phyloP scores from a whole-genome alignment of 176 grass and related monocot species.

The Ensete glaucum region DNA sequence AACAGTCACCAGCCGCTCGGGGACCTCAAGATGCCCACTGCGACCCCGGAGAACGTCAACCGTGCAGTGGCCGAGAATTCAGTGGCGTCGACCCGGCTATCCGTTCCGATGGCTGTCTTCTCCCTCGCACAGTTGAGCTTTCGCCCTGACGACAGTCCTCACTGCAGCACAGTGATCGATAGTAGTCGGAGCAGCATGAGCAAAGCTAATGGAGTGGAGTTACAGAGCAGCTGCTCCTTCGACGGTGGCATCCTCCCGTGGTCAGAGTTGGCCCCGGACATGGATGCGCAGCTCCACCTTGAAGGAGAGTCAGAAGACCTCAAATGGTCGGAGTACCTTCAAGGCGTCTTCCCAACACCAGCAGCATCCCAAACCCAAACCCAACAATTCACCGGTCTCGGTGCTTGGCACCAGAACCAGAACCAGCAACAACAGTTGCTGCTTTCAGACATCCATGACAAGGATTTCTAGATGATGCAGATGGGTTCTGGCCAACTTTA shows the following conservation, averaged over 20 bases:
- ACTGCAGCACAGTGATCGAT: background rate
- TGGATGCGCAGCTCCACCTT: constrained; percentile 32
- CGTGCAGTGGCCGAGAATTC: background rate
- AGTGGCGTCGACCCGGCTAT: constrained; percentile 10
- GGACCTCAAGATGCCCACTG: background rate
- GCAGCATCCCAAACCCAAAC: constrained; percentile 38
- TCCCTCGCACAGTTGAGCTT: constrained; percentile 47
- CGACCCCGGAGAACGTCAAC: background rate
- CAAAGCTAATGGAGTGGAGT: constrained; percentile 43
- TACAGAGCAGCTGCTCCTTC: constrained; percentile 48
- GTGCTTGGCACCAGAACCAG: constrained; percentile 39
- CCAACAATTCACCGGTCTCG: constrained; percentile 34
- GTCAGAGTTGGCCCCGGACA: constrained; percentile 38
- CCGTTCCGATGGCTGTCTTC: constrained; percentile 27
- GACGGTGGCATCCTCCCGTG: constrained; percentile 47
- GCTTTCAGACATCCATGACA: constrained; percentile 42
- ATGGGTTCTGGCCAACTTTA: constrained; percentile 56
- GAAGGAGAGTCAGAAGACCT: constrained; percentile 39
- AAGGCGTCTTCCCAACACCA: constrained; percentile 39
- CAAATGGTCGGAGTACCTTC: constrained; percentile 64
- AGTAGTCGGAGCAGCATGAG: constrained; percentile 45
- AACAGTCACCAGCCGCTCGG: constrained; percentile 16
- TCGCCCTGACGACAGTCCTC: constrained; percentile 3
- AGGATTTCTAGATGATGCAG: constrained; percentile 56
- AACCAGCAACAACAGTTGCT: constrained; percentile 51